phyloP scores from a whole-genome alignment of 192 early-diverging fungal genomes.

The Coemansia sp. region DNA sequence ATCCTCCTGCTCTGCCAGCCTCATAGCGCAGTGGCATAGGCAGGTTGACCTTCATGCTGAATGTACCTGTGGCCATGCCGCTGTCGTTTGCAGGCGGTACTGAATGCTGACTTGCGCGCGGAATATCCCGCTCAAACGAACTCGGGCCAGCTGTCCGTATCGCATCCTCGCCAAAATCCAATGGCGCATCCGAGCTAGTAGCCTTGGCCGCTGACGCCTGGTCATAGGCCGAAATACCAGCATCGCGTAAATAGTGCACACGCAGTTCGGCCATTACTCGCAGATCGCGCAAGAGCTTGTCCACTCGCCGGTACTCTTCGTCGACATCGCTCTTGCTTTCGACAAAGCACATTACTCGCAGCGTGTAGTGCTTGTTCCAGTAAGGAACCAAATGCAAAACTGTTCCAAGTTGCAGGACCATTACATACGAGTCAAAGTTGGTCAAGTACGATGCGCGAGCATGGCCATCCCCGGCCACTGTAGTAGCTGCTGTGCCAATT shows the following conservation, averaged over 20 bases:
- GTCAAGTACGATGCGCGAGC: slow-evolving; percentile 33
- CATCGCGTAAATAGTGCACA: slow-evolving; percentile 50
- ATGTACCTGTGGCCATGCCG: slow-evolving; percentile 2
- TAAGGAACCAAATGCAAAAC: slow-evolving; percentile 67
- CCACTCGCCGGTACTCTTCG: slow-evolving; percentile 56
- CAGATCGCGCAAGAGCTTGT: slow-evolving; percentile 55
- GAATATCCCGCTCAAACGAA: not conserved
- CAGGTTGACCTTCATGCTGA: slow-evolving; percentile 44
- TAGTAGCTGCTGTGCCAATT: slow-evolving; percentile 36
- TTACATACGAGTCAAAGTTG: slow-evolving; percentile 67
- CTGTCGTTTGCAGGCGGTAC: not conserved
- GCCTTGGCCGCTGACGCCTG: not conserved
- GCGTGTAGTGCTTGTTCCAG: slow-evolving; percentile 57
- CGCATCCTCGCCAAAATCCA: not conserved
- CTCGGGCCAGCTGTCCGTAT: not conserved
- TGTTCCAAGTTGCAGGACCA: slow-evolving; percentile 71
- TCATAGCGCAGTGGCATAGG: slow-evolving; percentile 45
- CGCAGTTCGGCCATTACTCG: slow-evolving; percentile 60
- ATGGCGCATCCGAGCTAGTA: not conserved
- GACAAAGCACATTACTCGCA: slow-evolving; percentile 69
- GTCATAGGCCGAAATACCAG: slow-evolving; percentile 45
- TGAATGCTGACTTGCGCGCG: not conserved
- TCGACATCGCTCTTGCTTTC: slow-evolving; percentile 59
- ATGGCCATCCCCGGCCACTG: slow-evolving; percentile 10
- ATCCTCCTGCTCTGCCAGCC: slow-evolving; percentile 3